A percentile compares a stretch with the other conserved stretches of the same genome.
These are phyloP conservation scores for Holtermannia corniformis DNA, from an alignment of 768 basidiomycete species.

Conservation along the genomic window DNA sequence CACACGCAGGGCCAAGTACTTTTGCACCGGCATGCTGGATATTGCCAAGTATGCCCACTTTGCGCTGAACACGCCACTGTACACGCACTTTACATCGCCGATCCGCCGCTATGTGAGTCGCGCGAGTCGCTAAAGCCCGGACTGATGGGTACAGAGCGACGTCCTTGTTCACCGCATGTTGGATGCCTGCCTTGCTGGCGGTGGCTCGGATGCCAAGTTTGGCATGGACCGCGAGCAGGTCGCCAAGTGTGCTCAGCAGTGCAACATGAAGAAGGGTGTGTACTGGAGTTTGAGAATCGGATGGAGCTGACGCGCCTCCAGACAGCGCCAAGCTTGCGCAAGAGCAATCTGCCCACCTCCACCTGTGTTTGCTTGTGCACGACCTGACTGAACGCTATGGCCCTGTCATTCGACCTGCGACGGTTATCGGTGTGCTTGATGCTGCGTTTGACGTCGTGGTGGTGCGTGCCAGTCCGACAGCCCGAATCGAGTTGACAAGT, in stretches of 20 bases:
- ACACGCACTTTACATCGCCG: slow-evolving; percentile 52
- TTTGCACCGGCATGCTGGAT: slow-evolving; percentile 98
- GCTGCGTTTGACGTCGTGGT: slow-evolving; percentile 94
- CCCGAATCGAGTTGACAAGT: too few relatives aligned
- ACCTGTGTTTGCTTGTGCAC: slow-evolving; percentile 85
- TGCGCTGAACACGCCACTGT: slow-evolving; percentile 77
- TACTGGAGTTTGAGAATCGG: not conserved
- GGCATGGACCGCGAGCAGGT: slow-evolving; percentile 96
- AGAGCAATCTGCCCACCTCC: slow-evolving; percentile 92
- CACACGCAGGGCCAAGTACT: slow-evolving; percentile 76
- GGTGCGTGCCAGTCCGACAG: slow-evolving; percentile 26
- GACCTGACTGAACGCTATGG: slow-evolving; percentile 92
- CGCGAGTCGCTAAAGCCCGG: not conserved
- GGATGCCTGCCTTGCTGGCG: slow-evolving; percentile 54
- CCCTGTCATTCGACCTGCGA: slow-evolving; percentile 89
- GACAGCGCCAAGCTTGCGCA: slow-evolving; percentile 87
- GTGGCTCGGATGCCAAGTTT: slow-evolving; percentile 63
- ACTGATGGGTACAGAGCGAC: slow-evolving; percentile 56
- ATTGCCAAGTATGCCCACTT: slow-evolving; percentile 97
- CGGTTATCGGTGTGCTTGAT: slow-evolving; percentile 90
- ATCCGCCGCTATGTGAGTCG: slow-evolving; percentile 47
- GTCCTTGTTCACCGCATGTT: slow-evolving; percentile 92
- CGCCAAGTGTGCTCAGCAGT: slow-evolving; percentile 94
- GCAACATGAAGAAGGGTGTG: slow-evolving; percentile 65
- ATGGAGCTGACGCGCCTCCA: not conserved